Evolutionary conservation across 352 stramenopile species (phyloP).

Genomic region (Phytopythium kandeliae): DNA sequence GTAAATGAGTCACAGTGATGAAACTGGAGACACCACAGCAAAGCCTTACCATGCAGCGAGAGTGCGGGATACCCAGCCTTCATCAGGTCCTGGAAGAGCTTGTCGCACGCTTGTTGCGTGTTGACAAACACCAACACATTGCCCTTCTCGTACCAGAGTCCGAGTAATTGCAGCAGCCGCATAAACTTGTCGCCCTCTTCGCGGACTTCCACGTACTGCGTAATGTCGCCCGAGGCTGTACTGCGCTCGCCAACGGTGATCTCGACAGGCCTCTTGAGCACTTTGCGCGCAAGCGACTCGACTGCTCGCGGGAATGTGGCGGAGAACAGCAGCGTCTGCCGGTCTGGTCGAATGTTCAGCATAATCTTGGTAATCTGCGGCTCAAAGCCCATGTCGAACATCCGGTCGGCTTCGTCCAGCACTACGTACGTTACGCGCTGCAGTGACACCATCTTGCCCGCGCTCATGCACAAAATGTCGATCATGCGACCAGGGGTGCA

Average conservation of each 20-base stretch:
- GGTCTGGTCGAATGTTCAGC: constrained; percentile 88
- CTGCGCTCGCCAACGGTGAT: constrained; percentile 95
- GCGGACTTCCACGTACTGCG: constrained; percentile 98
- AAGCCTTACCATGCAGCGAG: constrained; percentile 90
- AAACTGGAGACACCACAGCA: not conserved
- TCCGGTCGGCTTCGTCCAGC: constrained; percentile 98
- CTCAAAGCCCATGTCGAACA: constrained; percentile 99
- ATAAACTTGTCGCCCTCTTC: constrained; percentile 99
- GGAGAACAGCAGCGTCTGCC: constrained; percentile 96
- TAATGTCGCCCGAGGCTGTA: constrained; percentile 96
- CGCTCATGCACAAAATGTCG: constrained; percentile 99
- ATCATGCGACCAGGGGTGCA: constrained; percentile 99
- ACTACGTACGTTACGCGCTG: constrained; percentile 97
- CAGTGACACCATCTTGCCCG: constrained; percentile 94
- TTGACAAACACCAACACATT: constrained; percentile 99
- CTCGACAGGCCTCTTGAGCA: constrained; percentile 94
- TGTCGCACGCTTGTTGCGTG: constrained; percentile 96
- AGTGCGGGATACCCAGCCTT: constrained; percentile 94
- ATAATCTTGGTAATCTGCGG: constrained; percentile 98
- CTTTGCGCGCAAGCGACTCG: constrained; percentile 84
- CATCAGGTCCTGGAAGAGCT: constrained; percentile 96
- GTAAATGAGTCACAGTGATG: not conserved
- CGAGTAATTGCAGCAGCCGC: constrained; percentile 95
- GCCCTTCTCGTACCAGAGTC: constrained; percentile 95
- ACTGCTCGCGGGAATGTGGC: constrained; percentile 96